Conservation (phyloP, 2,329 filamentous ascomycete genomes). For the Escovopsis sp. region DNA sequence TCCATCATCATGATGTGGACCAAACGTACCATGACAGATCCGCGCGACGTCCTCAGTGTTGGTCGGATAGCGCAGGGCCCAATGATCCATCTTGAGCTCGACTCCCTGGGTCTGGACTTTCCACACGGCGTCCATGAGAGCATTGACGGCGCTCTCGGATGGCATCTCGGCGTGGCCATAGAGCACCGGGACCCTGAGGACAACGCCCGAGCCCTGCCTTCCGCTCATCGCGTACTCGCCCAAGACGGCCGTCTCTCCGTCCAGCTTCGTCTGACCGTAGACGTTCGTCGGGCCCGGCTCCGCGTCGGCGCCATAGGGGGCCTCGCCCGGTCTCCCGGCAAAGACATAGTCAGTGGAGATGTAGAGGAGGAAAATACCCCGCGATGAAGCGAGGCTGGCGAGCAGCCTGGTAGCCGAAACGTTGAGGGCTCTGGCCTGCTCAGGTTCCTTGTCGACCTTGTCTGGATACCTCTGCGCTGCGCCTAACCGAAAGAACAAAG, state of each 20-base stretch:
- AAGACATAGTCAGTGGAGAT: constrained; percentile 78
- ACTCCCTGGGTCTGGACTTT: constrained; percentile 50
- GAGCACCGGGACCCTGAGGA: constrained; percentile 68
- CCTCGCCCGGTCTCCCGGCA: constrained; percentile 57
- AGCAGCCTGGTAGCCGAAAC: constrained; percentile 53
- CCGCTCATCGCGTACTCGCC: constrained; percentile 35
- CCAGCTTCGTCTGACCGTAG: constrained; percentile 48
- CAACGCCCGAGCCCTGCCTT: constrained; percentile 42
- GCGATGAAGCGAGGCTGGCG: constrained; percentile 47
- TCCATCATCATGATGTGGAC: too few relatives aligned
- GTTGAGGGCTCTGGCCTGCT: constrained; percentile 59
- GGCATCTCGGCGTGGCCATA: constrained; percentile 61
- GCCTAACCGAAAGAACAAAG: constrained; percentile 28
- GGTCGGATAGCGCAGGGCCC: constrained; percentile 70
- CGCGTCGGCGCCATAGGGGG: constrained; percentile 58
- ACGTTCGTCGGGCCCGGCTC: constrained; percentile 58
- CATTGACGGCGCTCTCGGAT: constrained; percentile 69
- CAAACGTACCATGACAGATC: constrained; percentile 51
- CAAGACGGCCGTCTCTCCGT: constrained; percentile 50
- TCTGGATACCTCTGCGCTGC: constrained; percentile 83
- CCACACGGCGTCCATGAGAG: constrained; percentile 61
- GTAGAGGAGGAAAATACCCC: constrained; percentile 53
- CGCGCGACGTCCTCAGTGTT: constrained; percentile 78
- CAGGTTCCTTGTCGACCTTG: constrained; percentile 65
- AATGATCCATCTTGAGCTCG: constrained; percentile 69